Evolutionary conservation across 805 yeast species (phyloP).

Genomic region (Debaryomyces castellii): DNA sequence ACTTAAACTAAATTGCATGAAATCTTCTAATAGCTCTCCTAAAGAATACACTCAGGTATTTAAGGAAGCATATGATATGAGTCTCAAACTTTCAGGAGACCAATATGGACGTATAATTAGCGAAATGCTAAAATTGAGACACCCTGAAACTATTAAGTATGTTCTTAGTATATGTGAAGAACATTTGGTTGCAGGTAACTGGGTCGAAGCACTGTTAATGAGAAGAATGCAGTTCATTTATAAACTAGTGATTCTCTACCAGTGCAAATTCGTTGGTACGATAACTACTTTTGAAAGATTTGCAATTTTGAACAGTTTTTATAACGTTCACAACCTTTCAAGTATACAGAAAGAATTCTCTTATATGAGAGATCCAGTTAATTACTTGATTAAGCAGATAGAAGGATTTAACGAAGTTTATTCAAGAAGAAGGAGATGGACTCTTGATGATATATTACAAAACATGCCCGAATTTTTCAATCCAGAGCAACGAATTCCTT

Average conservation of each 20-base stretch:
- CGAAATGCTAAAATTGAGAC: conserved; percentile 5
- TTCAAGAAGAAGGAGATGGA: conserved; percentile 7
- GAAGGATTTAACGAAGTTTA: conserved; percentile 9
- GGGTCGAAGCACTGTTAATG: conserved; percentile 23
- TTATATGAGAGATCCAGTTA: conserved; percentile 10
- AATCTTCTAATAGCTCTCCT: conserved; percentile 2
- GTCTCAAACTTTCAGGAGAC: conserved; percentile 17
- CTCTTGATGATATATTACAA: conserved; percentile 14
- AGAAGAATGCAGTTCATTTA: conserved; percentile 25
- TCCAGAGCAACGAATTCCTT: conserved; percentile 26
- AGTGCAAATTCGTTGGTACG: conserved; percentile 12
- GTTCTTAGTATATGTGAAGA: conserved; percentile 26
- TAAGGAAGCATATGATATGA: conserved; percentile 3
- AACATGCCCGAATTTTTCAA: conserved; percentile 27
- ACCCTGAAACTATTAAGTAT: conserved; percentile 6
- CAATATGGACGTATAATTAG: conserved; percentile 16
- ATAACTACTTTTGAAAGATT: conserved; percentile 14
- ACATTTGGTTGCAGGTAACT: conserved; percentile 30
- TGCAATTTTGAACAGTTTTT: conserved; percentile 24
- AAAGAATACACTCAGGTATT: conserved; percentile 11
- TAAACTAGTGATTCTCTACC: conserved; percentile 22
- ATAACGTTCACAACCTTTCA: conserved; percentile 17
- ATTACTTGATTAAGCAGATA: conserved; percentile 11
- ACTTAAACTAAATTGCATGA: conserved; percentile 15
- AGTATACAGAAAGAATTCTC: conserved; percentile 12